Evolutionary conservation across 1,284 basidiomycete genomes (phyloP).

Genomic region (Fomitopsis schrenkii): DNA sequence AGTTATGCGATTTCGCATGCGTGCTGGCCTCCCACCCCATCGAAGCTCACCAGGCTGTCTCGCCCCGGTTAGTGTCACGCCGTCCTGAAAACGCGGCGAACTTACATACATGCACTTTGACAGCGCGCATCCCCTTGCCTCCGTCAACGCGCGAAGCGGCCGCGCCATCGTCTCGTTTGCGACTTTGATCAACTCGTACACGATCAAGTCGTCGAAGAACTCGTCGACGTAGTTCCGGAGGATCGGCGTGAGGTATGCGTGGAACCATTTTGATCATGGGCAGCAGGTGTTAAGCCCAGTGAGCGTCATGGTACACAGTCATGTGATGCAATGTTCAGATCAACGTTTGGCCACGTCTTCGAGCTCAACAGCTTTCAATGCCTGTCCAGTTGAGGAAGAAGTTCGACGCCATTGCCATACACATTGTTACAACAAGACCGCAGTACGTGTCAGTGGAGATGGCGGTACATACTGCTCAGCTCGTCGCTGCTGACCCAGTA

Average conservation of each 20-base stretch:
- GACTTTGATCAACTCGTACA: slow-evolving; percentile 93
- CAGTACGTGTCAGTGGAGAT: no score
- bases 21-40: slow-evolving; percentile 90
- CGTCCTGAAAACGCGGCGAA: neutral
- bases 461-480: no score
- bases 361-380: no score
- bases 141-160: slow-evolving; percentile 89
- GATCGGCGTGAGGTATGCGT: slow-evolving; percentile 95
- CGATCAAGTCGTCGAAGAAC: slow-evolving; percentile 89
- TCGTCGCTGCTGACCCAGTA: no score
- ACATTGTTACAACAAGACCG: no score
- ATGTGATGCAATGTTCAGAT: no score
- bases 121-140: slow-evolving; percentile 84
- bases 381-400: no score
- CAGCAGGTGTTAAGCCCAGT: no score
- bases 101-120: slow-evolving; percentile 79
- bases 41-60: slow-evolving; percentile 78
- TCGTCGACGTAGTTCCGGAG: slow-evolving; percentile 85
- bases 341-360: no score
- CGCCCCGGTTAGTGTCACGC: neutral
- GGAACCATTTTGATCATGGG: slow-evolving; percentile 97
- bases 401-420: no score
- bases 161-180: slow-evolving; percentile 93
- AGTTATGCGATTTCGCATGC: slow-evolving; percentile 84
- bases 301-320: no score